Percentiles rank a stretch among this genome's conserved stretches.
These are phyloP conservation scores for Leishmania tropica DNA, from an alignment of 208 protist species.

Conservation along the genomic window DNA sequence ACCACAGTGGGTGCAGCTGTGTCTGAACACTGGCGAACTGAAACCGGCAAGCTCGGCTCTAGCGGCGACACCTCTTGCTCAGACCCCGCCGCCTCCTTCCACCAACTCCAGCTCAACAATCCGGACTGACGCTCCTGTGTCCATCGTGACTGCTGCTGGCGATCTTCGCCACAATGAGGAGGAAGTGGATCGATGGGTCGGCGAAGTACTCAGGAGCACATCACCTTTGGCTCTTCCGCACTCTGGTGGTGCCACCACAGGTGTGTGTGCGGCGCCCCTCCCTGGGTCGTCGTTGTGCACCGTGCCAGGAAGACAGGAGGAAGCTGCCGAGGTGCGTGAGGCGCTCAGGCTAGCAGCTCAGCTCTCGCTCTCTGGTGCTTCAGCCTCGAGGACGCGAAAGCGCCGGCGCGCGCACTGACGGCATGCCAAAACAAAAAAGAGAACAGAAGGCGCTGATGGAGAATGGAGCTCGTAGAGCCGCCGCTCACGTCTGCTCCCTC, in stretches of 20 bases:
- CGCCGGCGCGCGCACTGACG: conserved; percentile 1
- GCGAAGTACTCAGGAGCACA: not conserved
- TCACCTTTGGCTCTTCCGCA: not conserved
- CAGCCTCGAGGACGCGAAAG: not conserved
- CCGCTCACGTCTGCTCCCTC: not conserved
- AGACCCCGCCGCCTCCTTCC: not conserved
- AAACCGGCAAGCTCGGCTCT: conserved; percentile 4
- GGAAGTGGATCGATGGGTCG: conserved; percentile 5
- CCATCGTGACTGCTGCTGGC: not conserved
- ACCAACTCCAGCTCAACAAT: not conserved
- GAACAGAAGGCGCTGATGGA: not conserved
- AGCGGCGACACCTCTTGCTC: too few relatives aligned
- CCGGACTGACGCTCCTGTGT: not conserved
- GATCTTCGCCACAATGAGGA: not conserved
- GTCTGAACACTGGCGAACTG: conserved; percentile 31
- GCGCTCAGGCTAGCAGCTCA: conserved; percentile 8
- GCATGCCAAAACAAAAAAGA: not conserved
- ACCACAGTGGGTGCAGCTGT: conserved; percentile 68
- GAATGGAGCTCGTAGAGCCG: not conserved
- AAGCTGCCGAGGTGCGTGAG: conserved; percentile 6
- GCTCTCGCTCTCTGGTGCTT: not conserved
- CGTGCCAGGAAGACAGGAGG: not conserved
- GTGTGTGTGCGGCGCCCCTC: not conserved
- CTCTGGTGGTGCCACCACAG: not conserved
- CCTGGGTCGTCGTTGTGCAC: not conserved